Conservation (phyloP, 139 green algal genomes). For the Microglena sp. region DNA sequence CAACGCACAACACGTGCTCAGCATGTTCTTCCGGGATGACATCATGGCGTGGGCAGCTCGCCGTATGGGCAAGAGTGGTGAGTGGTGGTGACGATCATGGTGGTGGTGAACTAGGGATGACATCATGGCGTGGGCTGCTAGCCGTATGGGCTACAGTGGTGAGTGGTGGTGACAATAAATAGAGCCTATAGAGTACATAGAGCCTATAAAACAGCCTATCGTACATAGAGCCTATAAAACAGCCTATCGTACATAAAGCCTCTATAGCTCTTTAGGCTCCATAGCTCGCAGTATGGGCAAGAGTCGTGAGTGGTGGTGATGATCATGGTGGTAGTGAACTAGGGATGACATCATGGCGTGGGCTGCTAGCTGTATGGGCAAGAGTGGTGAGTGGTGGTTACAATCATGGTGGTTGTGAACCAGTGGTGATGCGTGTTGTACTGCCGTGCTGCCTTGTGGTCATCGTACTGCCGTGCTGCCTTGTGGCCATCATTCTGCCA, state of each 20-base stretch:
- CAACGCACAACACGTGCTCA: slow-evolving; percentile 51
- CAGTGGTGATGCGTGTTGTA: too few species aligned
- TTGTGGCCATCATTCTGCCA: too few species aligned
- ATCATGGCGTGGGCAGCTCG: slow-evolving; percentile 20
- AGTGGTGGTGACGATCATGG: background rate
- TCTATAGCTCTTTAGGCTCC: too few species aligned
- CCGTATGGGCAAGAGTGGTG: slow-evolving; percentile 17
- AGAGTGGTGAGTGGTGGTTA: background rate
- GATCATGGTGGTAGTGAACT: background rate
- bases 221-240: background rate
- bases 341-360: background rate
- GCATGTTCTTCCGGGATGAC: slow-evolving; percentile 72
- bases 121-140: background rate
- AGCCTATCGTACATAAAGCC: background rate
- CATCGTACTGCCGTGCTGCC: too few species aligned
- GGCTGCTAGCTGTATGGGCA: background rate
- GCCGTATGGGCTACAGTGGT: background rate
- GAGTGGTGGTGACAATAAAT: background rate
- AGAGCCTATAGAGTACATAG: background rate
- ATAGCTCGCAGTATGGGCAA: slow-evolving; percentile 11
- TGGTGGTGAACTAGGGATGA: background rate
- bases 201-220: background rate
- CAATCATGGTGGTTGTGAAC: background rate
- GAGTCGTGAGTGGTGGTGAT: slow-evolving; percentile 10
- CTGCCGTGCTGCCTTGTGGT: too few species aligned